These are phyloP conservation scores for Diplosphaera chodatii DNA, from an alignment of 139 green algal species.

Conservation along the genomic window DNA sequence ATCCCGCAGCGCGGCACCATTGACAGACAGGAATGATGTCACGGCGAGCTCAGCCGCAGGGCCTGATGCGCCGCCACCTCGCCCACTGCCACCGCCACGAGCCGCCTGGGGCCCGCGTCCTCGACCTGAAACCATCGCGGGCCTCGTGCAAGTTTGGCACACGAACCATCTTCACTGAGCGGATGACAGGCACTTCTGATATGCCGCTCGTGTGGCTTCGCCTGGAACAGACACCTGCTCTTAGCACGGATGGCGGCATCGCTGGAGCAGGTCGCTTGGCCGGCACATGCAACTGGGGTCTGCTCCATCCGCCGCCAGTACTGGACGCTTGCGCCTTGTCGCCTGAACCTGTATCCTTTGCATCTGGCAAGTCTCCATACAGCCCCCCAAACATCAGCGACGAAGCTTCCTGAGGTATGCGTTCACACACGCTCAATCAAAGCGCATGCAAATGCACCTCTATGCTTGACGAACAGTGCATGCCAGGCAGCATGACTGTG, in stretches of 20 bases:
- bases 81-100: not conserved
- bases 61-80: not conserved
- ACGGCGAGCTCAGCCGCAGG: not conserved
- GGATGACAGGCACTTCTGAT: too few species aligned
- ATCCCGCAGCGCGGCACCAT: slow-evolving; percentile 31
- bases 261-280: not conserved
- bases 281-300: not conserved
- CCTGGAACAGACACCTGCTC: not conserved
- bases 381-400: slow-evolving; percentile 2
- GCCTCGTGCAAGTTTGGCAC: too few species aligned
- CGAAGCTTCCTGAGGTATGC: too few species aligned
- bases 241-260: not conserved
- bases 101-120: too few species aligned
- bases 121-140: too few species aligned
- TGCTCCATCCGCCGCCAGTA: not conserved
- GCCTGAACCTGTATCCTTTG: not conserved
- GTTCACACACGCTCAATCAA: too few species aligned
- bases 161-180: too few species aligned
- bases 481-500: too few species aligned
- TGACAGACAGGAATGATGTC: not conserved
- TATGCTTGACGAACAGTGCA: too few species aligned
- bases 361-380: slow-evolving; percentile 6
- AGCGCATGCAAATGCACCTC: too few species aligned
- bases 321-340: not conserved
- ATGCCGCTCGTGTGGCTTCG: too few species aligned